Evolutionary conservation across 495 filamentous ascomycete genomes (phyloP).

Genomic region (Patellaria atrata): DNA sequence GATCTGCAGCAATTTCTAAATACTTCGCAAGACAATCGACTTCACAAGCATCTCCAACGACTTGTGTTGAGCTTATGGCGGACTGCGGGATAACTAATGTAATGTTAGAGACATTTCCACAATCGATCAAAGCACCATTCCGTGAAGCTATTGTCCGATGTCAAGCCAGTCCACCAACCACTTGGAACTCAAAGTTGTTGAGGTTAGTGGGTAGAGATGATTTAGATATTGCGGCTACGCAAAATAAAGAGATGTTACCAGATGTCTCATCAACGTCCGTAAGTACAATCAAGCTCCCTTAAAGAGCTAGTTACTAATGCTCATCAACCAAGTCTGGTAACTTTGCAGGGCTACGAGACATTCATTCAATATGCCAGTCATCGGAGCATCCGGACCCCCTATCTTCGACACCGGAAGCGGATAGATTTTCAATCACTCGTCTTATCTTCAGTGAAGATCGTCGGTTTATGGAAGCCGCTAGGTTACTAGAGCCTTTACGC

Average conservation of each 20-base stretch:
- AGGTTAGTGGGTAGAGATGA: conserved; percentile 72
- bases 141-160: conserved; percentile 73
- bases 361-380: conserved; percentile 54
- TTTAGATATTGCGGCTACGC: conserved; percentile 34
- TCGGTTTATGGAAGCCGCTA: conserved; percentile 66
- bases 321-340: not conserved
- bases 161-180: conserved; percentile 63
- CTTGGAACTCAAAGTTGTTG: conserved; percentile 56
- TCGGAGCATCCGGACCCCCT: conserved; percentile 26
- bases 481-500: conserved; percentile 62
- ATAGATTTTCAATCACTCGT: conserved; percentile 64
- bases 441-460: conserved; percentile 84
- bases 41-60: conserved; percentile 3
- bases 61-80: conserved; percentile 43
- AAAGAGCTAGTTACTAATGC: not conserved
- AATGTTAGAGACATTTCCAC: conserved; percentile 68
- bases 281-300: not conserved
- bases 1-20: conserved; percentile 22
- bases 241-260: too few species aligned
- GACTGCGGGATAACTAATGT: conserved; percentile 39
- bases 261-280: too few species aligned
- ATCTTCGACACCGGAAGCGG: conserved; percentile 42
- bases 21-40: conserved; percentile 20
- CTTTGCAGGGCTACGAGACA: conserved; percentile 44
- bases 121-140: conserved; percentile 61